phyloP scores from a whole-genome alignment of 2,329 filamentous ascomycete species.

The Xylaria sp. region DNA sequence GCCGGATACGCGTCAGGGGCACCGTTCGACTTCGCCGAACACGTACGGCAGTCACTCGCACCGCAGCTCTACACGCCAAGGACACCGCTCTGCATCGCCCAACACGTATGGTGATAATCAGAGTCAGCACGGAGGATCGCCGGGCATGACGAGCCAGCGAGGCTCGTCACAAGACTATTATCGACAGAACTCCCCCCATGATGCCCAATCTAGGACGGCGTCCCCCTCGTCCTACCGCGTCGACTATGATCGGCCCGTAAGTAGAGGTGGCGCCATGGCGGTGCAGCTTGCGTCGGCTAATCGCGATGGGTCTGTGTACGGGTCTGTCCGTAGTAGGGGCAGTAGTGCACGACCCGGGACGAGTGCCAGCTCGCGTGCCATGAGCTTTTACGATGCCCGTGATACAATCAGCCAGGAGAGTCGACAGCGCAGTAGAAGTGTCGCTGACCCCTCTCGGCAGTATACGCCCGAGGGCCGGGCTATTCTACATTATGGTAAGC shows the following conservation, averaged over 20 bases:
- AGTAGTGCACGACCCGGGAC: conserved; percentile 45
- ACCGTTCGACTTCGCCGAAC: conserved; percentile 28
- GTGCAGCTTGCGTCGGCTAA: conserved; percentile 59
- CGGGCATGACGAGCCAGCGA: conserved; percentile 39
- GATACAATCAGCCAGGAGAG: conserved; percentile 38
- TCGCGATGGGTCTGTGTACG: conserved; percentile 50
- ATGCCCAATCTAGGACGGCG: conserved; percentile 38
- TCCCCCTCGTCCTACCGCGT: conserved; percentile 45
- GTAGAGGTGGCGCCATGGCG: conserved; percentile 53
- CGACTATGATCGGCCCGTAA: conserved; percentile 45
- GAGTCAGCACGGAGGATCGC: conserved; percentile 31
- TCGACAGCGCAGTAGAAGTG: conserved; percentile 70
- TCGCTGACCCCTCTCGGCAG: conserved; percentile 75
- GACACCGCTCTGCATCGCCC: conserved; percentile 24
- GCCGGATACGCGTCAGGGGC: conserved; percentile 38
- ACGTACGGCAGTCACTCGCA: conserved; percentile 24
- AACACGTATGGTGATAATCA: conserved; percentile 23
- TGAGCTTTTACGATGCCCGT: conserved; percentile 52
- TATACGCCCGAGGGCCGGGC: conserved; percentile 81
- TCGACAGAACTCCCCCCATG: conserved; percentile 47
- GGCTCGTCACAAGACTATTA: conserved; percentile 47
- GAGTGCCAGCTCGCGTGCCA: conserved; percentile 39
- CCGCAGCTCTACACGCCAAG: conserved; percentile 31
- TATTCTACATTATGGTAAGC: conserved; percentile 91
- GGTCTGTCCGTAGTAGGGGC: conserved; percentile 41